Base-by-base conservation (phyloP, 1,284 basidiomycete genomes). In the Lignosus rhinocerotis region DNA sequence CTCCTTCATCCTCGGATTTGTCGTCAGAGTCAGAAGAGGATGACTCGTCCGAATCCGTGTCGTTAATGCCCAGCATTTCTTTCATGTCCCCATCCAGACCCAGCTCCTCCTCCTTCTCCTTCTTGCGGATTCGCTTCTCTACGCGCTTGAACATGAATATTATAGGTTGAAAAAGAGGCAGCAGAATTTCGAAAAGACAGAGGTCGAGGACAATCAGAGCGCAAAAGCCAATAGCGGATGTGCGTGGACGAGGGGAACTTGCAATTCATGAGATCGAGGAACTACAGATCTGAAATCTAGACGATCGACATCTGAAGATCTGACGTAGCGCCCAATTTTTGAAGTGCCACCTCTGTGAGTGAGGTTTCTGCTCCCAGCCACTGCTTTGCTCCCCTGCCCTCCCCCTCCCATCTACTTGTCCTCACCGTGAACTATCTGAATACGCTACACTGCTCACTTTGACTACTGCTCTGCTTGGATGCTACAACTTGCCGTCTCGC, bases 121-220 rank as follows among this genome's bases (percentile, higher is more conserved):
- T 81, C 66, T 82, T 87, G 66, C 80, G 80, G 38, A 82, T 78
- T 53, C 88, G 82, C 70, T 86, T 90, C 65, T 87, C 85, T 9
- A 92, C 82, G 60, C 92, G 82, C 76, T 94, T 94, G 80, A 92
- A 95, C 86, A 96, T 92, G 61, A 16, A 52, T 36, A 10, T 12
- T 3, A 44, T 25, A 33, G n/a, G 42, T 17, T 41, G 39, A 19
- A 9, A 17, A 33, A 43, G 16, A 21, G n/a, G 19, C n/a, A 43
- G 41, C 19, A 17, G 19, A 19, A 16, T 2, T 16, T 2, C 2
- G 6, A 38, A 2, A 38, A 38, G 11, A 16, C 36, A 16, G 36
- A 36, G n/a, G 42, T 36, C 11, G 25, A 8, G 21, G 10, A 16
- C 6, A 42, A 31, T 19, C 38, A 12, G 17, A 38, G 30, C 39